Conservation (phyloP, 257 asterid genomes). For the Capsicum baccatum region DNA sequence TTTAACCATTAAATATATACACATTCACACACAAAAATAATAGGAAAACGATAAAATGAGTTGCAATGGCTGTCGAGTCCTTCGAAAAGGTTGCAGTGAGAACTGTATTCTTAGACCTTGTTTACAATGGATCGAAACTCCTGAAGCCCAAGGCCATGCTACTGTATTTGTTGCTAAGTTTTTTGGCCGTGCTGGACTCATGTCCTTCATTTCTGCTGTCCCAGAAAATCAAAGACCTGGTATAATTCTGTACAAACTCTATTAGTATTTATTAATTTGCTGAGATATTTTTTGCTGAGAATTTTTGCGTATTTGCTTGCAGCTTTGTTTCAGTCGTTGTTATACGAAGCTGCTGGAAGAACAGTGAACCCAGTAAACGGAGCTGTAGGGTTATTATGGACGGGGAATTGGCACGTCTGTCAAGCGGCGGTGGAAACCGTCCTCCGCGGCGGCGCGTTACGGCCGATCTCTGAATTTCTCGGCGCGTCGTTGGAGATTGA, state of each 20-base stretch:
- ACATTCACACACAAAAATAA: neutral
- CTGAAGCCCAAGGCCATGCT: conserved; percentile 73
- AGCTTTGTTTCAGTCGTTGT: conserved; percentile 70
- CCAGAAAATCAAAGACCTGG: conserved; percentile 67
- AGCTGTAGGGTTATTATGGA: conserved; percentile 64
- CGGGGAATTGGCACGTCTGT: conserved; percentile 74
- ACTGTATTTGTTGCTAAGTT: conserved; percentile 79
- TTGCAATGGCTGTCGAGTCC: conserved; percentile 81
- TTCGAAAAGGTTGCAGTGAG: conserved; percentile 78
- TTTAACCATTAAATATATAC: neutral
- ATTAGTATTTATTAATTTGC: neutral
- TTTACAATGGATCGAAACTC: conserved; percentile 61
- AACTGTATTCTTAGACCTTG: conserved; percentile 65
- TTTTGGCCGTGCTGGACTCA: conserved; percentile 79
- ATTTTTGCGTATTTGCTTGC: conserved; percentile 32
- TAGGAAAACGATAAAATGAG: conserved; percentile 44
- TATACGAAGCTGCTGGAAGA: conserved; percentile 80
- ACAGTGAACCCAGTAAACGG: conserved; percentile 83
- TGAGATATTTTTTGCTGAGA: neutral
- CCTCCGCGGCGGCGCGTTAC: conserved; percentile 64
- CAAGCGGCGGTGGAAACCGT: conserved; percentile 77
- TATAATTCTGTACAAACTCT: conserved; percentile 21
- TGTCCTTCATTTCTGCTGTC: conserved; percentile 68
- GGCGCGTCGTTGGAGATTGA: conserved; percentile 49
- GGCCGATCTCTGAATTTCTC: conserved; percentile 52